Base-by-base conservation (phyloP, 2,329 filamentous ascomycete genomes). In the Capronia epimyces region DNA sequence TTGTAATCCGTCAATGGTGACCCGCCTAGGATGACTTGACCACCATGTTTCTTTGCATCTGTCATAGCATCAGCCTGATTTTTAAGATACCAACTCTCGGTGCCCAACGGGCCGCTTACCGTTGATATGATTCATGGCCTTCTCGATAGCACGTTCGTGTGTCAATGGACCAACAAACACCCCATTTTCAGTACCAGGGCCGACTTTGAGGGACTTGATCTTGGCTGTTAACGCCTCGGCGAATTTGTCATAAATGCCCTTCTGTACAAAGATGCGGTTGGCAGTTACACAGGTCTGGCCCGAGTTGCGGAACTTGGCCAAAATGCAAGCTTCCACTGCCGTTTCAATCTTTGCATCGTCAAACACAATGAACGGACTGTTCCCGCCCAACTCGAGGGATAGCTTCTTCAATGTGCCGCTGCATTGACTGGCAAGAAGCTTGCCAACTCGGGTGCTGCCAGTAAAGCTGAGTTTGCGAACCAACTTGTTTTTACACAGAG, bases 231-330 rank as follows among this genome's bases (percentile, higher is more conserved):
- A 82, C 44, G 79, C 82, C 40, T 74, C 62, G 3, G 81, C 79
- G 60, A 94, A 94, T 31, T 77, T 73, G 62, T 91, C 85, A 70
- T 93, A 89, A 67, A 94, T 80, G 52, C 81, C 84, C 29, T 76
- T 74, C 67, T 94, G 88, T 7, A 94, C 79, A 67, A 86, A 91
- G 58, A 94, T 80, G 24, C 88, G 78, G 73, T 94, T 94, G 21
- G 75, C 75, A 58, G 75, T 56, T 22, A 60, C 58, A 34, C 60
- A 62, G 8, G 58, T 62, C 49, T 62, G 60, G n/a, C 60, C 56
- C 56, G 61, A 49, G 55, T 62, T 54, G 24, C 60, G 34, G 43
- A 60, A 61, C 44, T 61, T 62, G 48, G 51, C 56, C 41, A 57
- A 15, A 20, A 62, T 56, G 31, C 52, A 56, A 16, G 59, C 61